These are phyloP conservation scores for Oryza meyeriana DNA, from an alignment of 176 grass and related monocot genomes.

Conservation along the genomic window DNA sequence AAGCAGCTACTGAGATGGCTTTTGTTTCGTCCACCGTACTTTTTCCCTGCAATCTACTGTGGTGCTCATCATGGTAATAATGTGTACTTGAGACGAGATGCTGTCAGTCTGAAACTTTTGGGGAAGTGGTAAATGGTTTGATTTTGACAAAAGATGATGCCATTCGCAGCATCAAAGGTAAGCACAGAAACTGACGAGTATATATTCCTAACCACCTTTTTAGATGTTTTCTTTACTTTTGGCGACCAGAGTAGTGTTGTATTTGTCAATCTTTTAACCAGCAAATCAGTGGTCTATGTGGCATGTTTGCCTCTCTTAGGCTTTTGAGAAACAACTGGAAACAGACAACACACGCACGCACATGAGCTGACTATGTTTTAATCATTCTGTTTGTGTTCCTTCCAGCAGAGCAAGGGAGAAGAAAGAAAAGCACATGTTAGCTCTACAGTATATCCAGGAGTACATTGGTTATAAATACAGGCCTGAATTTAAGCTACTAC, in stretches of 20 bases:
- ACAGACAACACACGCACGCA: slow-evolving; percentile 57
- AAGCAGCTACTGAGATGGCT: slow-evolving; percentile 34
- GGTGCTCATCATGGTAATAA: slow-evolving; percentile 40
- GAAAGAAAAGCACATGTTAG: not conserved
- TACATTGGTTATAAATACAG: not conserved
- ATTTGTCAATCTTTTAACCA: slow-evolving; percentile 50
- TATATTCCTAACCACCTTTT: slow-evolving; percentile 22
- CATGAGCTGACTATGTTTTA: slow-evolving; percentile 46
- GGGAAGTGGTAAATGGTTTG: slow-evolving; percentile 45
- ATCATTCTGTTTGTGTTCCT: slow-evolving; percentile 42
- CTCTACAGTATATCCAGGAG: slow-evolving; percentile 19
- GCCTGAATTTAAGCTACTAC: slow-evolving; percentile 13
- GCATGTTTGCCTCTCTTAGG: slow-evolving; percentile 22
- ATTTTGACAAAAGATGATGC: slow-evolving; percentile 48
- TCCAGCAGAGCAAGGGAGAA: not conserved
- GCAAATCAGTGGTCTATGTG: slow-evolving; percentile 32
- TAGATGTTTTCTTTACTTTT: slow-evolving; percentile 4
- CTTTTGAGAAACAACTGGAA: slow-evolving; percentile 33
- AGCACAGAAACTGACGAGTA: slow-evolving; percentile 33
- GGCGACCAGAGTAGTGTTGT: slow-evolving; percentile 15
- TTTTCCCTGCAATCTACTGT: slow-evolving; percentile 46
- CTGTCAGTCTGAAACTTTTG: slow-evolving; percentile 29
- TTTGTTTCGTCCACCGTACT: slow-evolving; percentile 33
- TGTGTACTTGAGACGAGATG: slow-evolving; percentile 41
- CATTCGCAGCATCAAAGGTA: slow-evolving; percentile 33